Base-by-base conservation (phyloP, 2,329 filamentous ascomycete species). In the Xylaria sp. region DNA sequence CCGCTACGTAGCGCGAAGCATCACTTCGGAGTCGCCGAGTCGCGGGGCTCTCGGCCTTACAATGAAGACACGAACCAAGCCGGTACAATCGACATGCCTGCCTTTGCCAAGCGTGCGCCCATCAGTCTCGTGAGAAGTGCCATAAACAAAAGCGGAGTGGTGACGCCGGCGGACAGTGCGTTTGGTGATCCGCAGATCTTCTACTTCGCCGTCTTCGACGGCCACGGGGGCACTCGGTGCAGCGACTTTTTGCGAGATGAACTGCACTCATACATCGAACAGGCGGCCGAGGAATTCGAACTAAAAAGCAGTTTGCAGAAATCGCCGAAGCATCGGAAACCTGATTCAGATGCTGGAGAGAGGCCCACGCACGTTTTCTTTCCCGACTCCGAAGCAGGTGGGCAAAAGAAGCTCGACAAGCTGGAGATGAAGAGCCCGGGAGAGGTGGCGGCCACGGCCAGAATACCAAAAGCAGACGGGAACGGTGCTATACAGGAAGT, bases 51-150 rank as follows among this genome's bases (percentile, higher is more conserved):
- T 50, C 85, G 94, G 9, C 85, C 87, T 0, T 91, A 94, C 71
- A 97, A 97, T 71, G 94, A 99, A 73, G 94, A 99, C 69, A 84
- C 91, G 9, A 91, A 92, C 69, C 93, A 97, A 74, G 94, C 93
- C 1, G 94, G 94, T 50, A 96, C 94, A 7, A 90, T 99, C 57
- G 89, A 94, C 67, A 81, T 99, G 48, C 94, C 94, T 0, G 91
- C 94, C 0, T 99, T 99, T 74, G 92, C 94, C 4, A 92, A 89
- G 72, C 82, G 90, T 37, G 84, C 86, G 4, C 92, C 93, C 11
- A 81, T 90, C 57, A 87, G 81, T 64, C 64, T 82, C 40, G 74
- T 76, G 21, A 69, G 76, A 43, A 75, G 65, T 54, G 69, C 72
- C 43, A 74, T 80, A 48, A 74, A 72, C 44, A 79, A 78, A 60